Evolutionary conservation across 2,329 filamentous ascomycete species (phyloP), one percentile per base, ranked within the genome.

Genomic region (Colletotrichum magnum): DNA sequence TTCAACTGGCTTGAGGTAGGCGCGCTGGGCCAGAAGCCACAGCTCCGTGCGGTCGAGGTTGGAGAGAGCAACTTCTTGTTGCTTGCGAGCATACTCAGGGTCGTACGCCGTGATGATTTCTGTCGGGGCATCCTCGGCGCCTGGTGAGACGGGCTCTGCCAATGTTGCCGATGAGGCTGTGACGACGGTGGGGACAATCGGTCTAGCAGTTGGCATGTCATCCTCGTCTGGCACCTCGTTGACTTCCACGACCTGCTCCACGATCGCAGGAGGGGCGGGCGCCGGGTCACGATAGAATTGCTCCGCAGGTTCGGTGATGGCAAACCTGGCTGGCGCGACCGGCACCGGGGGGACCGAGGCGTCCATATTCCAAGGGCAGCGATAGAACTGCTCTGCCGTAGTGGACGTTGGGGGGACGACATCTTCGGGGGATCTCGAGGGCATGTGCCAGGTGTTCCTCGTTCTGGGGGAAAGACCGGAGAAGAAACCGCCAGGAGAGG

Each of bases 401-500:
- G 94, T 94, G 1, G 95, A 97, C 0, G 94, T 95, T 1, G 94
- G 94, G 1, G 90, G 89, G 3, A 83, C 81, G 71, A 85, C 77
- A 18, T 86, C 87, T 7, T 88, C 86, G 13, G 87, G 86, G 21
- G 86, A 85, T 73, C 80, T 82, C 32, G 82, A 82, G 12, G 87
- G 85, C 69, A 91, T 83, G 75, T 94, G 90, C 95, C 95, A 98
- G 13, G 95, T 96, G 75, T 91, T 90, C 60, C 94, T 90, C 45
- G 92, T 90, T 61, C 89, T 88, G 4, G 92, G 89, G 45, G 92
- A 93, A 32, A 98, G 87, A 0, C 92, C 94, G 2, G 93, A 93
- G 80, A 98, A 98, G 85, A 98, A 98, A 1, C 93, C 94, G 28
- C 94, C 92, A 0, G 95, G 95, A 0, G 95, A 98, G 6, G 95